Conservation (phyloP, 73 alveolate species). For the Effrenium voratum region DNA sequence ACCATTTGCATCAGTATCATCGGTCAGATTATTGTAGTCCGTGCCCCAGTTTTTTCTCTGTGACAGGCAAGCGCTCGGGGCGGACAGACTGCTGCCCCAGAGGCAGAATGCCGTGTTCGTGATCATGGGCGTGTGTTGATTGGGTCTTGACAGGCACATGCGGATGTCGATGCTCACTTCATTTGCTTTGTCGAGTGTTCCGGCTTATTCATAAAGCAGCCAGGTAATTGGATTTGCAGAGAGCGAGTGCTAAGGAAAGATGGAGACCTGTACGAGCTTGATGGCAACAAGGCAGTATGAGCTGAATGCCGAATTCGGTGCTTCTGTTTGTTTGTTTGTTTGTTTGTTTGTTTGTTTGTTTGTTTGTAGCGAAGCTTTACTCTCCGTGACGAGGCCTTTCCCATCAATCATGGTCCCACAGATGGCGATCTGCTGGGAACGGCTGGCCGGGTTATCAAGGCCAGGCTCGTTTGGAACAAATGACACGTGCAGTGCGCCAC, state of each 20-base stretch:
- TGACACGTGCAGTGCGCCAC: not conserved
- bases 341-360: not conserved
- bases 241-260: slow-evolving; percentile 56
- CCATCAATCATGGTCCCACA: slow-evolving; percentile 69
- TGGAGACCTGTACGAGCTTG: slow-evolving; percentile 65
- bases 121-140: not conserved
- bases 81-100: slow-evolving; percentile 85
- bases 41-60: too few species aligned
- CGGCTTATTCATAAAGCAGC: not conserved
- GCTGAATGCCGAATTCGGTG: not conserved
- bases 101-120: not conserved
- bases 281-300: slow-evolving; percentile 53
- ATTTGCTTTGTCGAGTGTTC: slow-evolving; percentile 69
- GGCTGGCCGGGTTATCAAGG: slow-evolving; percentile 60
- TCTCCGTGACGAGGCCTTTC: slow-evolving; percentile 33
- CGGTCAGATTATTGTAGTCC: too few species aligned
- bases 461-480: not conserved
- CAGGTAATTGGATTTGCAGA: too few species aligned
- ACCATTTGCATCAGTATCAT: too few species aligned
- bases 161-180: slow-evolving; percentile 83
- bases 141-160: slow-evolving; percentile 13
- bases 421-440: slow-evolving; percentile 56
- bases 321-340: not conserved
- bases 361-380: not conserved
- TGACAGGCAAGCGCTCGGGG: slow-evolving; percentile 71